Evolutionary conservation across 495 filamentous ascomycete species (phyloP), one percentile per base, ranked within the genome.

Genomic region (Hypomontagnella monticulosa): DNA sequence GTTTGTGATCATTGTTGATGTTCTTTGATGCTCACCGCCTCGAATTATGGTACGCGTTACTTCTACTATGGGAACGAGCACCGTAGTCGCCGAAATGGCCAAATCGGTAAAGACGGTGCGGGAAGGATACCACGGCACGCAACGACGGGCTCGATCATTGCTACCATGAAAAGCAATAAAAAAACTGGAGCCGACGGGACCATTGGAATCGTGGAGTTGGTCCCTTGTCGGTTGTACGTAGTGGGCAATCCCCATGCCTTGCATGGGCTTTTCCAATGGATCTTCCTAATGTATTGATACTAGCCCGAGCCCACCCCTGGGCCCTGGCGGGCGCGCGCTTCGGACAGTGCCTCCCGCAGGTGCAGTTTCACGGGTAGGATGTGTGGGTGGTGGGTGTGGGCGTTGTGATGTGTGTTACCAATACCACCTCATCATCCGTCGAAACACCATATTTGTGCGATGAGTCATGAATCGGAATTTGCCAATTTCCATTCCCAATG

Each of bases 341-440:
- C 66, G 66, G 66, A 66, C 66, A 69, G 66, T 69, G 66, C 66
- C 66, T 69, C 66, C 66, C 66, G 66, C 66, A 61, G 54, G 30
- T 69, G 66, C 66, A 69, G 57, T 60, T 56, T 60, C 46, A 66
- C 51, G 34, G 57, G 46, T 65, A 65, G 50, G 55, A 47, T 57
- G 49, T 56, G 42, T 53, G 14, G 37, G 23, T 2, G 2, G 23
- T 27, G 23, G 23, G 23, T 27, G 23, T 27, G 23, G 23, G 23
- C 23, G 23, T 27, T 27, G 23, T 27, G 23, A 27, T 27, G 23
- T 6, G 23, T 27, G 23, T 27, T 27, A 27, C 23, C 23, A 27
- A 27, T 61, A 63, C 66, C 40, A 48, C 56, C 18, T 38, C 57
- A 59, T 60, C 14, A 27, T 27, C 42, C 47, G 55, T 55, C 44